Base-by-base conservation (phyloP, 2,329 filamentous ascomycete species). In the Sclerotinia nivalis region DNA sequence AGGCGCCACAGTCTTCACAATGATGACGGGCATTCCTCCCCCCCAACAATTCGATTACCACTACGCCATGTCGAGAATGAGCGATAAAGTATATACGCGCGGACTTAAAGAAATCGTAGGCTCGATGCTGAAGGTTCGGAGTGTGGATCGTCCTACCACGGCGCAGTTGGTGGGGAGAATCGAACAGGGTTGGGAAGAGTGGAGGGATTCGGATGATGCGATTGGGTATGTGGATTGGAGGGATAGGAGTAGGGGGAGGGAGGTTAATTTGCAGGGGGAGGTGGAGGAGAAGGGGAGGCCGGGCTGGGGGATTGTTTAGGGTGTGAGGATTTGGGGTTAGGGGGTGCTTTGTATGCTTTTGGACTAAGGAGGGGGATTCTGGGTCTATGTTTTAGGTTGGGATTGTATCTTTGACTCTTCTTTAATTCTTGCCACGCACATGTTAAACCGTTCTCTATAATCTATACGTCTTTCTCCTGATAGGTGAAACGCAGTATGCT, bases 11-110 rank as follows among this genome's bases (percentile, higher is more conserved):
- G 54, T 78, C 60, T 78, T 75, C 66, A 71, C 68, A 0, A 78
- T 78, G 77, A 78, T 77, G 76, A 76, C 75, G 1, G 76, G 76
- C 4, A 76, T 76, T 9, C 74, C 77, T 8, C 76, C 76, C 1
- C 73, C 76, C 2, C 68, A 74, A 18, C 59, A 69, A 49, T 74
- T 72, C 28, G 62, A 72, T 13, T 75, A 76, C 49, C 52, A 74
- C 22, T 75, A 73, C 73, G 71, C 73, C n/a, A 72, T 76, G 37
- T 77, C 75, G 0, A 71, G 75, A 0, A 73, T 77, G 72, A 73
- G 71, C 34, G 75, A 77, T 22, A 73, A 73, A 47, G 71, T 59
- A 0, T 77, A 72, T 37, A 73, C 71, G n/a, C 52, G 68, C 9
- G 70, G 65, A 1, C n/a, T 77, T 1, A 70, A 72, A 28, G 67